These are phyloP conservation scores for Hymenoscyphus occultus DNA, from an alignment of 2,329 filamentous ascomycete species.

Conservation along the genomic window DNA sequence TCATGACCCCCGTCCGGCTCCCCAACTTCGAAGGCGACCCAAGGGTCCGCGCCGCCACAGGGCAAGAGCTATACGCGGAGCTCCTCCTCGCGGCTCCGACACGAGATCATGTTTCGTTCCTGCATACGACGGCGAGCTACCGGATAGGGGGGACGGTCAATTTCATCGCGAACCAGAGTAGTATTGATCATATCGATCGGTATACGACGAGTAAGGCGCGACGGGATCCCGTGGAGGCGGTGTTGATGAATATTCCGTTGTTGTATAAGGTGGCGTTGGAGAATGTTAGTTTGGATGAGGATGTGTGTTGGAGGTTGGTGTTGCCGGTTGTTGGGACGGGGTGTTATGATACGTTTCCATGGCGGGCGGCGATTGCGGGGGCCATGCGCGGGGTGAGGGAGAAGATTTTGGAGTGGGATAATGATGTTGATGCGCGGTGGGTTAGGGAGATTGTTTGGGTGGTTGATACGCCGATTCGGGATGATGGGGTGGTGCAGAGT, in stretches of 20 bases:
- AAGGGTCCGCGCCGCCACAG: not conserved
- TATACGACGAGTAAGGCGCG: not conserved
- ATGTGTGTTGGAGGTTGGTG: not conserved
- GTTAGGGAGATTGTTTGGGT: not conserved
- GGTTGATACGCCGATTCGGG: not conserved
- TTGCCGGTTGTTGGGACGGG: not conserved
- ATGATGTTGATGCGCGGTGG: not conserved
- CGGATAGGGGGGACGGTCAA: not conserved
- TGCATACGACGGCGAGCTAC: not conserved
- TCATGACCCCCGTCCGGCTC: not conserved
- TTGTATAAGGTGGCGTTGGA: not conserved
- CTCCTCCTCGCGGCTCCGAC: not conserved
- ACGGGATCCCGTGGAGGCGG: not conserved
- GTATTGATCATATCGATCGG: not conserved
- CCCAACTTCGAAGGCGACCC: not conserved
- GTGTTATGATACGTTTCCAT: not conserved
- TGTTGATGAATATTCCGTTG: not conserved
- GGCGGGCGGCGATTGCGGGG: not conserved
- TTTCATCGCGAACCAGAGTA: not conserved
- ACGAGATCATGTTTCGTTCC: not conserved
- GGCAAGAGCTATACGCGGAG: not conserved
- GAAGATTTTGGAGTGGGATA: not conserved
- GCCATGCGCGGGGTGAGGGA: not conserved
- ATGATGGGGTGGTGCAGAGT: not conserved
- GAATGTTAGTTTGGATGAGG: not conserved